A percentile compares a stretch with the other conserved stretches of the same genome.
Evolutionary conservation across 176 grass and related monocot species (phyloP).

Genomic region (Elaeis guineensis): DNA sequence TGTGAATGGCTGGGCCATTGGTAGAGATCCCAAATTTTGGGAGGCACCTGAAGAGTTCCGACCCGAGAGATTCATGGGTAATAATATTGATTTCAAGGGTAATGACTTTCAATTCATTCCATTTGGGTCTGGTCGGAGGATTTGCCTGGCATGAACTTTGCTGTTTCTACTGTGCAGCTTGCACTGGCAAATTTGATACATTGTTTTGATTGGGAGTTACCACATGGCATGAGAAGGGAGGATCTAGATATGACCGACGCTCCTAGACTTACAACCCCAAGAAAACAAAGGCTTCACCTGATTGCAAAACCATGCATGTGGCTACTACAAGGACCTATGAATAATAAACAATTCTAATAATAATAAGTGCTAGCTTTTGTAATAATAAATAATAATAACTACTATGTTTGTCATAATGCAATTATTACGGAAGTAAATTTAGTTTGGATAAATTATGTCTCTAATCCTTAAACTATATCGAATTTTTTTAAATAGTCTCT

Average conservation of each 20-base stretch:
- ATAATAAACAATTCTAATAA: no score
- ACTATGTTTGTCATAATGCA: no score
- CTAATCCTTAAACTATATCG: no score
- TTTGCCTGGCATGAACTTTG: background rate
- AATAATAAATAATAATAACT: no score
- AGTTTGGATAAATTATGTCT: no score
- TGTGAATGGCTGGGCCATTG: conserved; percentile 6
- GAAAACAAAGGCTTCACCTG: background rate
- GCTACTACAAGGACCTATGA: no score
- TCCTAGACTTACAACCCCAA: background rate
- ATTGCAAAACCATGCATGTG: background rate
- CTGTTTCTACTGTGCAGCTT: background rate
- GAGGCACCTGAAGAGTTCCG: background rate
- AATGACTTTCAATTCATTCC: conserved; percentile 2
- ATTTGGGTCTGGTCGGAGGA: background rate
- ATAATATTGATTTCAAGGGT: background rate
- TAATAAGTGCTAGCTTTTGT: no score
- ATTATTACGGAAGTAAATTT: no score
- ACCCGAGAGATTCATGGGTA: background rate
- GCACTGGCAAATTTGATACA: conserved; percentile 1
- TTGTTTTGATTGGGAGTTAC: conserved; percentile 1
- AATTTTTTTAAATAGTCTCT: no score
- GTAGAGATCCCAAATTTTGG: conserved; percentile 1
- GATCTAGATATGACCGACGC: background rate
- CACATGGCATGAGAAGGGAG: background rate